These are phyloP conservation scores for Stylonectria norvegica DNA, from an alignment of 2,329 filamentous ascomycete genomes.

Conservation along the genomic window DNA sequence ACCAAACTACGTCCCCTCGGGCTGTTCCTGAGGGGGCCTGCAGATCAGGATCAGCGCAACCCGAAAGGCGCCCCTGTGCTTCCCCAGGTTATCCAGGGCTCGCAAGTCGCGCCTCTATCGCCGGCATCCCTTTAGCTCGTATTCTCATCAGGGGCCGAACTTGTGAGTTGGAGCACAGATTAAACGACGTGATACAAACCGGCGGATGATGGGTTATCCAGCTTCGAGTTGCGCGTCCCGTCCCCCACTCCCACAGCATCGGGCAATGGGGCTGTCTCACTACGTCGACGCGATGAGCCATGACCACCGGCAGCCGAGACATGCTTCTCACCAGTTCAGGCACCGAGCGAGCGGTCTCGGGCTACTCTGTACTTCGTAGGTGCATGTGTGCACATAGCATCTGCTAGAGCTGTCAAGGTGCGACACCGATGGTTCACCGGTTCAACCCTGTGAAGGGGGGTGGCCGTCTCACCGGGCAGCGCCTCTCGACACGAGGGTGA, in stretches of 20 bases:
- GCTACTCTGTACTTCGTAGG: too few species aligned
- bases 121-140: not conserved
- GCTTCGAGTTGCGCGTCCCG: too few species aligned
- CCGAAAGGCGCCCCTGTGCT: not conserved
- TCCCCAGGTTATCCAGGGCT: not conserved
- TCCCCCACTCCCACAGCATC: not conserved
- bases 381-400: too few species aligned
- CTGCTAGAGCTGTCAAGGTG: not conserved
- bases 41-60: not conserved
- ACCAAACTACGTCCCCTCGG: not conserved
- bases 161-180: too few species aligned
- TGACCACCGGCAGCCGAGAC: slow-evolving; percentile 12
- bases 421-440: not conserved
- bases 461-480: not conserved
- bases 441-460: not conserved
- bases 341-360: too few species aligned
- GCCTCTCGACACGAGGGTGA: not conserved
- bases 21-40: not conserved
- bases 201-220: too few species aligned
- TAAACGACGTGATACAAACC: too few species aligned
- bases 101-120: not conserved
- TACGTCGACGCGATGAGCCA: slow-evolving; percentile 4
- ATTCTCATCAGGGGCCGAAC: not conserved
- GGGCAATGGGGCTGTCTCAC: slow-evolving; percentile 1
- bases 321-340: slow-evolving; percentile 3